Conservation (phyloP, 2,329 filamentous ascomycete species). For the Aspergillus tamarii region DNA sequence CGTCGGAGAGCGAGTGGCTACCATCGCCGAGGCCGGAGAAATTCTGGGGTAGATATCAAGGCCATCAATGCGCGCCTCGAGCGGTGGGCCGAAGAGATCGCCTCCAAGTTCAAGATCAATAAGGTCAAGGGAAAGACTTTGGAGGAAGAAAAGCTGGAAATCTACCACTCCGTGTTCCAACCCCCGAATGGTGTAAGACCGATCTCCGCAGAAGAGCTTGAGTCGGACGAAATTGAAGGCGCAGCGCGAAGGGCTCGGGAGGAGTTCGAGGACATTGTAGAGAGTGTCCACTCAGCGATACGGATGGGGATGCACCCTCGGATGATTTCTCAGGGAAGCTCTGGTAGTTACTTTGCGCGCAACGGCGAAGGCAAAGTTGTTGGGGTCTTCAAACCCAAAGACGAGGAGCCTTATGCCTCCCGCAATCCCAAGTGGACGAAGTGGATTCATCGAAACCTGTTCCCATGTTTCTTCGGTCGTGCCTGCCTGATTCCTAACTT, state of each 20-base stretch:
- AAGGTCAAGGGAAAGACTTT: constrained; percentile 72
- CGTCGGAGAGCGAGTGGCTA: constrained; percentile 54
- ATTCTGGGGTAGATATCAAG: constrained; percentile 92
- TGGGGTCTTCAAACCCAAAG: constrained; percentile 98
- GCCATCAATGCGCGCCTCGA: constrained; percentile 96
- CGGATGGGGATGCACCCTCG: constrained; percentile 88
- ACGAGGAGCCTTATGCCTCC: constrained; percentile 96
- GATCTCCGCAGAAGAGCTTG: constrained; percentile 73
- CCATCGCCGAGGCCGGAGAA: constrained; percentile 64
- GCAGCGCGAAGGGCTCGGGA: constrained; percentile 67
- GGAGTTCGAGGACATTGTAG: constrained; percentile 85
- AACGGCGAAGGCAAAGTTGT: constrained; percentile 92
- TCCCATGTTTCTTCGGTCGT: constrained; percentile 94
- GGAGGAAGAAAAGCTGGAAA: constrained; percentile 87
- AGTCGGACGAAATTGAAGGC: constrained; percentile 61
- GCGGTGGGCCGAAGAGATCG: constrained; percentile 97
- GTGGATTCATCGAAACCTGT: constrained; percentile 97
- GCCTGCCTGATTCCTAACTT: constrained; percentile 96
- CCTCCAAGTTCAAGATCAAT: constrained; percentile 89
- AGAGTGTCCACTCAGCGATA: constrained; percentile 88
- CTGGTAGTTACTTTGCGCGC: constrained; percentile 95
- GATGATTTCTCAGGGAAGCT: constrained; percentile 96
- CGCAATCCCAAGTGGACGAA: constrained; percentile 99
- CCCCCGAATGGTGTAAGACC: constrained; percentile 85
- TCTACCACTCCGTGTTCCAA: constrained; percentile 96